These are phyloP conservation scores for Yamadazyma atlantica DNA, from an alignment of 1,139 yeast genomes.

Conservation along the genomic window DNA sequence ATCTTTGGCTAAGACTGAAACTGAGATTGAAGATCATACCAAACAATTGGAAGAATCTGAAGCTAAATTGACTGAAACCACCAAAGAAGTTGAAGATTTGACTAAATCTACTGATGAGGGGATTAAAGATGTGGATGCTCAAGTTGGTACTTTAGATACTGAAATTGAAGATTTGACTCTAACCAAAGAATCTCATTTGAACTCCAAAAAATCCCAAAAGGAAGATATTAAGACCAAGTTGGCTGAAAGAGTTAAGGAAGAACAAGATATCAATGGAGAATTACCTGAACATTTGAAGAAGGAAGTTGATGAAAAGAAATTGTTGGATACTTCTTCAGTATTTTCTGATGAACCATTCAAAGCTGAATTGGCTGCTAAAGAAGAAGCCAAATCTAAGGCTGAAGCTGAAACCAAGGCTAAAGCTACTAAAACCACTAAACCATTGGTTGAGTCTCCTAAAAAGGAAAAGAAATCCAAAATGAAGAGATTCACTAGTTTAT, in stretches of 20 bases:
- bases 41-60: conserved; percentile 32
- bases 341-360: conserved; percentile 27
- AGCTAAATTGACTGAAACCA: conserved; percentile 32
- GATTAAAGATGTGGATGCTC: conserved; percentile 24
- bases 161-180: conserved; percentile 30
- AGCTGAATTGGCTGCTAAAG: conserved; percentile 8
- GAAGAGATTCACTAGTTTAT: conserved; percentile 16
- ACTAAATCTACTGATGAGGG: conserved; percentile 24
- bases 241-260: conserved; percentile 39
- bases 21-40: conserved; percentile 36
- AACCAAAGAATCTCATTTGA: conserved; percentile 29
- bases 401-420: conserved; percentile 7
- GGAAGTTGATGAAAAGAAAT: conserved; percentile 40
- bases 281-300: conserved; percentile 54
- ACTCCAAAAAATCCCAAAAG: conserved; percentile 32
- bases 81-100: conserved; percentile 31
- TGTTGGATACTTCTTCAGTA: conserved; percentile 42
- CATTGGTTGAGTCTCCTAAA: conserved; percentile 4
- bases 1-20: conserved; percentile 36
- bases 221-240: conserved; percentile 31
- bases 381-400: conserved; percentile 10
- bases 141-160: conserved; percentile 36
- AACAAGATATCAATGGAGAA: conserved; percentile 45
- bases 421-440: conserved; percentile 1
- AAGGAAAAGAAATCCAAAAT: conserved; percentile 11